phyloP scores from a whole-genome alignment of 179 eudicot species.

The Pouteria campechiana region DNA sequence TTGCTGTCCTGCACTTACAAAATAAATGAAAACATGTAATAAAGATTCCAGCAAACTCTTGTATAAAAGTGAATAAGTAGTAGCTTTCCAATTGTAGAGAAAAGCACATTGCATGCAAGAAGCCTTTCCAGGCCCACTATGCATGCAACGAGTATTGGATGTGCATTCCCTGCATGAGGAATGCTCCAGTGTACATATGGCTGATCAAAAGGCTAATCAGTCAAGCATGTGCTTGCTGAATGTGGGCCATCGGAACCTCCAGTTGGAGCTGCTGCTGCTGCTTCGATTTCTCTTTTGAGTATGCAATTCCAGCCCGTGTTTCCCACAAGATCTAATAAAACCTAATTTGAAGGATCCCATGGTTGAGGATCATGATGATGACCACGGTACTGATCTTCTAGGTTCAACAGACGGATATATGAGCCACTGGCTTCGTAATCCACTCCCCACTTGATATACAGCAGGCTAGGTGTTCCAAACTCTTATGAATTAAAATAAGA shows the following conservation, averaged over 20 bases:
- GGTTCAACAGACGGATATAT: too few species aligned
- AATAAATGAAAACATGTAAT: background rate
- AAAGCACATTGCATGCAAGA: background rate
- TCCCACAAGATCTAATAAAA: background rate
- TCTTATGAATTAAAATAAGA: background rate
- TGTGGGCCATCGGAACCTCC: too few species aligned
- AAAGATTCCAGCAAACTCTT: too few species aligned
- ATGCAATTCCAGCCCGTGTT: background rate
- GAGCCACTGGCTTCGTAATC: too few species aligned
- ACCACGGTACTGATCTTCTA: too few species aligned
- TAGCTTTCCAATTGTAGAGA: background rate
- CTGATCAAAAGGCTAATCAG: too few species aligned
- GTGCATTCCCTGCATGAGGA: background rate
- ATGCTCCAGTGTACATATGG: background rate
- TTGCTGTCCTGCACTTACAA: conserved; percentile 47
- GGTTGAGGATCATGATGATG: background rate
- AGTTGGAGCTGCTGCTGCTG: too few species aligned
- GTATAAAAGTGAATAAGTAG: background rate
- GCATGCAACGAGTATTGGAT: background rate
- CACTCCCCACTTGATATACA: background rate
- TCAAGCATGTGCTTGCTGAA: too few species aligned
- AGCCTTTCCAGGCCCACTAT: background rate
- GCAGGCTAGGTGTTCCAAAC: background rate
- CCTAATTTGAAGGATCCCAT: background rate
- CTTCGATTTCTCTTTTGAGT: too few species aligned